A percentile compares a stretch with the other conserved stretches of the same genome.
These are phyloP conservation scores for Chrysoporthe cubensis DNA, from an alignment of 2,329 filamentous ascomycete genomes.

Conservation along the genomic window DNA sequence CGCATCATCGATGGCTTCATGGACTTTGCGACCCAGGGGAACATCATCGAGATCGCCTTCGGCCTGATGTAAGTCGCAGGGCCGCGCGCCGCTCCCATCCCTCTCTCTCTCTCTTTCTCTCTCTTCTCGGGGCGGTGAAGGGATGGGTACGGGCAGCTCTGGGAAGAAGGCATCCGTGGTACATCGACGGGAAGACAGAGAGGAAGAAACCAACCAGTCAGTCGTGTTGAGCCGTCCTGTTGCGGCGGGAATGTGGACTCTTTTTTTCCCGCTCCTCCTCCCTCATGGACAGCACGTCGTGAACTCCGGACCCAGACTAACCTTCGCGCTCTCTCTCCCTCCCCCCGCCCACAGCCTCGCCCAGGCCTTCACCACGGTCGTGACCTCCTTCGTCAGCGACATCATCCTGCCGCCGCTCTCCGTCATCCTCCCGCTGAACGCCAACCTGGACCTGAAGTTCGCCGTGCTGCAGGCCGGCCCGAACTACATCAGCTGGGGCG, in stretches of 20 bases:
- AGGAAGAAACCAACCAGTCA: neutral
- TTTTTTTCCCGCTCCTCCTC: neutral
- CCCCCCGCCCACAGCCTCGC: slow-evolving; percentile 56
- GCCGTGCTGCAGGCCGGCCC: slow-evolving; percentile 64
- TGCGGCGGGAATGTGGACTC: too few species aligned
- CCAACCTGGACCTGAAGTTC: slow-evolving; percentile 77
- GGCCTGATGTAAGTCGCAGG: slow-evolving; percentile 65
- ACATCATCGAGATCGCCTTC: slow-evolving; percentile 76
- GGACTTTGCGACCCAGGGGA: slow-evolving; percentile 75
- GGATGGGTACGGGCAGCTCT: neutral
- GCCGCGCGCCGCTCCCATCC: slow-evolving; percentile 10
- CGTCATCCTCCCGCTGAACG: slow-evolving; percentile 68
- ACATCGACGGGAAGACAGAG: too few species aligned
- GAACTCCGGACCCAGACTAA: neutral
- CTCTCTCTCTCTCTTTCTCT: slow-evolving; percentile 6
- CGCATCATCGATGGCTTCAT: slow-evolving; percentile 66
- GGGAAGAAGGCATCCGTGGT: neutral
- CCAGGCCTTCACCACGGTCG: slow-evolving; percentile 70
- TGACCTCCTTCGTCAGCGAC: slow-evolving; percentile 73
- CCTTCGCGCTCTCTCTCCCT: too few species aligned
- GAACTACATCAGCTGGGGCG: slow-evolving; percentile 52
- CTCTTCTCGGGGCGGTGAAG: neutral
- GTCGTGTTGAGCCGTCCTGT: too few species aligned
- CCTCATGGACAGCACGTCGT: neutral
- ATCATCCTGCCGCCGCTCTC: slow-evolving; percentile 72